phyloP scores from a whole-genome alignment of 2,329 filamentous ascomycete genomes.

The Cephalotrichum gorgonifer region DNA sequence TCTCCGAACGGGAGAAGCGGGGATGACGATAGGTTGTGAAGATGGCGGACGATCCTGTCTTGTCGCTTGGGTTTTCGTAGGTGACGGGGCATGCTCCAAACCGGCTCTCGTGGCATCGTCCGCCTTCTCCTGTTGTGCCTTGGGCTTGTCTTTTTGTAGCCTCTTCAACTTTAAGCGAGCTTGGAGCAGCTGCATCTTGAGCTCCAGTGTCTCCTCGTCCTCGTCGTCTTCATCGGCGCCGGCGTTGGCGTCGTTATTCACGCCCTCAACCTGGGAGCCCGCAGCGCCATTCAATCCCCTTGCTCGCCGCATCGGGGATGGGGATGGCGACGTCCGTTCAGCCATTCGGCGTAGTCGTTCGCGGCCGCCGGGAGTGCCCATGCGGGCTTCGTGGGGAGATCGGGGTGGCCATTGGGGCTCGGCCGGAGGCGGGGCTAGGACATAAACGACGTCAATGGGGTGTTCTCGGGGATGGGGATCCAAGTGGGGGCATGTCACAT shows the following conservation, averaged over 20 bases:
- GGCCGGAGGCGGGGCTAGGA: conserved; percentile 12
- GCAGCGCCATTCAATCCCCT: conserved; percentile 4
- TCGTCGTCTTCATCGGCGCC: conserved; percentile 52
- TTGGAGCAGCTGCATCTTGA: conserved; percentile 82
- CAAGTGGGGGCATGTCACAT: neutral
- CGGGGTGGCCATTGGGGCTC: conserved; percentile 55
- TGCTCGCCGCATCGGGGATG: conserved; percentile 42
- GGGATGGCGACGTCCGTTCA: conserved; percentile 56
- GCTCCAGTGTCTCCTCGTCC: conserved; percentile 79
- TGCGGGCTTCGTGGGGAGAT: conserved; percentile 53
- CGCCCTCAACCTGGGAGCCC: conserved; percentile 14
- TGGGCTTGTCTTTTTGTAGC: conserved; percentile 55
- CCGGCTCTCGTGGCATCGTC: neutral
- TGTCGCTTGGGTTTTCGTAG: neutral
- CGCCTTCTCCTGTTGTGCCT: neutral
- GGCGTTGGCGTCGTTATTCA: conserved; percentile 23
- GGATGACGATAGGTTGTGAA: conserved; percentile 35
- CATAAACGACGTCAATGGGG: neutral
- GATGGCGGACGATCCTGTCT: neutral
- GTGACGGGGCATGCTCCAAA: neutral
- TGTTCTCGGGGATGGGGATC: neutral
- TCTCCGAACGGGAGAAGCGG: conserved; percentile 60
- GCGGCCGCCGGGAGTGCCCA: conserved; percentile 67
- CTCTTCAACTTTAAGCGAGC: conserved; percentile 81
- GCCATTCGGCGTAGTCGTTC: conserved; percentile 61